phyloP scores from a whole-genome alignment of 2,329 filamentous ascomycete species.

The Parastagonospora avenae region DNA sequence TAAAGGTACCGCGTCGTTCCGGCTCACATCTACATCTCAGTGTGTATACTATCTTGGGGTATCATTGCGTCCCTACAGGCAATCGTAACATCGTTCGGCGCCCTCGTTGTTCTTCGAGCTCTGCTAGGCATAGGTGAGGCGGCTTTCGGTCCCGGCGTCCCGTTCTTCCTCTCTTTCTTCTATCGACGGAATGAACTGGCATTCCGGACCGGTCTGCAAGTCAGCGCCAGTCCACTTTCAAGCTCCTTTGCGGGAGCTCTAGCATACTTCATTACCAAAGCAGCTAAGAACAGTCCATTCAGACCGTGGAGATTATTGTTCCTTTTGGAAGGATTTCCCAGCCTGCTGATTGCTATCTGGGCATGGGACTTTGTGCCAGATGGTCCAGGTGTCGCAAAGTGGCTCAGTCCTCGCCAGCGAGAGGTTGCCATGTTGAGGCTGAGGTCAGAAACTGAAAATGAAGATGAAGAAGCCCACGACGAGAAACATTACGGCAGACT shows the following conservation, averaged over 20 bases:
- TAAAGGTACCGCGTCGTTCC: constrained; percentile 61
- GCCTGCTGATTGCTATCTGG: constrained; percentile 72
- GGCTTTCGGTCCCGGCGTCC: constrained; percentile 66
- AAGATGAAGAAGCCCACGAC: constrained; percentile 34
- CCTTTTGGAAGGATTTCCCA: constrained; percentile 83
- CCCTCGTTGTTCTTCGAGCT: constrained; percentile 66
- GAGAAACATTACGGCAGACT: constrained; percentile 21
- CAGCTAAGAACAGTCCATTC: constrained; percentile 69
- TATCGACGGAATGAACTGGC: constrained; percentile 74
- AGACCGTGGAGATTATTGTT: constrained; percentile 87
- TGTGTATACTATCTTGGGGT: constrained; percentile 79
- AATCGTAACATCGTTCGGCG: constrained; percentile 51
- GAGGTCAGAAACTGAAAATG: constrained; percentile 54
- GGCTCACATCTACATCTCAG: constrained; percentile 65
- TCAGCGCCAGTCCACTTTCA: constrained; percentile 71
- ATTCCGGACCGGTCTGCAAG: constrained; percentile 82
- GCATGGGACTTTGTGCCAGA: constrained; percentile 81
- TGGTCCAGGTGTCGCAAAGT: constrained; percentile 59
- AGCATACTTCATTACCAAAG: constrained; percentile 76
- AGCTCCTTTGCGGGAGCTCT: constrained; percentile 75
- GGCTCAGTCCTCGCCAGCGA: constrained; percentile 52
- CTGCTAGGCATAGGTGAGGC: constrained; percentile 64
- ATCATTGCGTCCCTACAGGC: constrained; percentile 74
- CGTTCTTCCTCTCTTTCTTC: constrained; percentile 69
- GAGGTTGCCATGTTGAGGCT: constrained; percentile 74